Conservation (phyloP, 805 yeast species). For the Cyberlindnera americana region DNA sequence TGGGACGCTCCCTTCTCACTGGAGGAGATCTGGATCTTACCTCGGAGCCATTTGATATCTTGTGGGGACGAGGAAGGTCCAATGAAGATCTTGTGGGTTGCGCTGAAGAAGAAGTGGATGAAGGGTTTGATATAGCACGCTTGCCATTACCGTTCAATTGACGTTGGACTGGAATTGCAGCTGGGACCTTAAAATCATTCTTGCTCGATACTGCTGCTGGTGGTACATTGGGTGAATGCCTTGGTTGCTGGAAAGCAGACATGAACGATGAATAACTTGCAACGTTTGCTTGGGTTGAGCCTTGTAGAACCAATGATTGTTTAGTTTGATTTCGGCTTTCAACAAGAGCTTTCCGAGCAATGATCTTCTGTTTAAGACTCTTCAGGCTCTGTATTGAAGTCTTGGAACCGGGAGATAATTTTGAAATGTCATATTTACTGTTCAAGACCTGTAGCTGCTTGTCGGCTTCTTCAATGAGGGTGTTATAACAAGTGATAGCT, state of each 20-base stretch:
- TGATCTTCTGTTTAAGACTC: conserved; percentile 19
- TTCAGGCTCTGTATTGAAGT: conserved; percentile 16
- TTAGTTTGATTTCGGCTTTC: conserved; percentile 13
- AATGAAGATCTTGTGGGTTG: conserved; percentile 12
- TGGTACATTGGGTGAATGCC: background rate
- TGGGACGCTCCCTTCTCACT: conserved; percentile 21
- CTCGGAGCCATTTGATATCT: conserved; percentile 2
- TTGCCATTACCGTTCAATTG: background rate
- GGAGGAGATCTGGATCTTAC: conserved; percentile 10
- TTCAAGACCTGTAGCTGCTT: conserved; percentile 6
- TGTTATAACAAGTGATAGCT: conserved; percentile 16
- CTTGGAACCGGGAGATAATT: conserved; percentile 14
- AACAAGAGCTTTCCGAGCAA: conserved; percentile 14
- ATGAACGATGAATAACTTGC: conserved; percentile 26
- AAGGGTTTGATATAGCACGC: conserved; percentile 4
- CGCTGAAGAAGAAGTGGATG: too few relatives aligned
- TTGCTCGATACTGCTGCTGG: background rate
- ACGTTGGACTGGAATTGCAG: background rate
- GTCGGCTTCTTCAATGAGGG: conserved; percentile 14
- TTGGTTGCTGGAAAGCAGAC: conserved; percentile 20
- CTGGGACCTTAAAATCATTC: conserved; percentile 18
- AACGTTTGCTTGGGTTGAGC: conserved; percentile 15
- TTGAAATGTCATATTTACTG: conserved; percentile 1
- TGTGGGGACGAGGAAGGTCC: conserved; percentile 18
- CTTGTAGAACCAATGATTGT: conserved; percentile 14